Base-by-base conservation (phyloP, 352 stramenopile genomes). In the Phytophthora pseudosyringae region DNA sequence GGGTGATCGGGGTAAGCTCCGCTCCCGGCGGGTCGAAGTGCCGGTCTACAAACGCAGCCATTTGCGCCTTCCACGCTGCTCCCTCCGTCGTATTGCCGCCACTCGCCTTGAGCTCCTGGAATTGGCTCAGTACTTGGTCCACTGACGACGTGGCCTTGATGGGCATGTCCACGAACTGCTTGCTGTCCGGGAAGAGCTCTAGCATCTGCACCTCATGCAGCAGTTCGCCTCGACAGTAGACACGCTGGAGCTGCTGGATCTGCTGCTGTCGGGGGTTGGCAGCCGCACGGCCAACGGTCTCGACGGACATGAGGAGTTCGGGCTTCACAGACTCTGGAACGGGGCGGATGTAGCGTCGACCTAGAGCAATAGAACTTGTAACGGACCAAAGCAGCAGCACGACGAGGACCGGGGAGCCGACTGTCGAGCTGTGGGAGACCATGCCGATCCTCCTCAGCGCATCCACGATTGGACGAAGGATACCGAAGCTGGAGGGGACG, bases 111-210 rank as follows among this genome's bases (percentile, higher is more conserved):
- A 71, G 63, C 26, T 62, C 51, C 31, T 69, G 25, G 49, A 69
- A 69, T 44, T 71, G 43, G 16, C 48, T 58, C 52, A 90, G 80
- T 5, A 75, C 75, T 16, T 64, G 21, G 16, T 81, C 53, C 26
- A 88, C 74, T 25, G 69, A 67, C 13, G 64, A 67, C 12, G 71
- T 59, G 25, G 13, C 12, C 62, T 81, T 88, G 53, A 97, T 79
- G 21, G 90, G 85, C 89, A 96, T 95, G 67, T 97, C 89, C 3
- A 97, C 90, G 71, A 97, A 97, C 45, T 89, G 73, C 53, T 97
- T 97, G 72, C 80, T 91, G 68, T 97, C 90, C 10, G 70, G 63
- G 50, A 94, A 97, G 25, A 97, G 40, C 29, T 75, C 32, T 25
- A 65, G 56, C 44, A 63, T 71, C 61, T 97, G 86, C 43, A 97